Conservation (phyloP, 2,329 filamentous ascomycete genomes). For the Ascochyta clinopodiicola region DNA sequence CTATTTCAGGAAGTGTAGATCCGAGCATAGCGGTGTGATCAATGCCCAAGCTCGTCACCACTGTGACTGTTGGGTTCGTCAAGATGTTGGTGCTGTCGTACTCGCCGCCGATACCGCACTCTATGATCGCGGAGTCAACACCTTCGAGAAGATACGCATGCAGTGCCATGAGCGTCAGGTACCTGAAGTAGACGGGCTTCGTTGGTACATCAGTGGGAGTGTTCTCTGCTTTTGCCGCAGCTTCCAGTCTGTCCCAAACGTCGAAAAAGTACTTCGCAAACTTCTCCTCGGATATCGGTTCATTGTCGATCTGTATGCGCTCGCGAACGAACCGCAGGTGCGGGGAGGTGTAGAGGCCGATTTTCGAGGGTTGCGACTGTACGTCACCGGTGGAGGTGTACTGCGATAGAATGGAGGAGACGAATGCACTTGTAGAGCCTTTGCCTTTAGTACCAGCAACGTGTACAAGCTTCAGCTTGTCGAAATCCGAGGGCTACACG, state of each 20-base stretch:
- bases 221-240: conserved; percentile 60
- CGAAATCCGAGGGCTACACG: conserved; percentile 65
- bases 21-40: conserved; percentile 86
- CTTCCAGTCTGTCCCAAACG: conserved; percentile 74
- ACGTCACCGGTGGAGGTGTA: conserved; percentile 55
- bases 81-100: conserved; percentile 93
- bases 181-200: conserved; percentile 93
- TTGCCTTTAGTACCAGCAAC: conserved; percentile 95
- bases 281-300: conserved; percentile 68
- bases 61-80: conserved; percentile 70
- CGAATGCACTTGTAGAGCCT: conserved; percentile 84
- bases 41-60: conserved; percentile 81
- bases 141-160: conserved; percentile 80
- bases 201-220: conserved; percentile 57
- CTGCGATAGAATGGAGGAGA: conserved; percentile 77
- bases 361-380: conserved; percentile 54
- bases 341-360: conserved; percentile 86
- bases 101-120: conserved; percentile 94
- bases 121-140: conserved; percentile 80
- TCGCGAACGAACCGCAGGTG: conserved; percentile 85
- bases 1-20: conserved; percentile 77
- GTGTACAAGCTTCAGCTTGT: conserved; percentile 72
- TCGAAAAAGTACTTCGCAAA: conserved; percentile 85
- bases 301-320: conserved; percentile 80
- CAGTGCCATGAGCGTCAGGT: conserved; percentile 85